Evolutionary conservation across 805 yeast genomes (phyloP).

Genomic region (Martiniozyma abietophila): DNA sequence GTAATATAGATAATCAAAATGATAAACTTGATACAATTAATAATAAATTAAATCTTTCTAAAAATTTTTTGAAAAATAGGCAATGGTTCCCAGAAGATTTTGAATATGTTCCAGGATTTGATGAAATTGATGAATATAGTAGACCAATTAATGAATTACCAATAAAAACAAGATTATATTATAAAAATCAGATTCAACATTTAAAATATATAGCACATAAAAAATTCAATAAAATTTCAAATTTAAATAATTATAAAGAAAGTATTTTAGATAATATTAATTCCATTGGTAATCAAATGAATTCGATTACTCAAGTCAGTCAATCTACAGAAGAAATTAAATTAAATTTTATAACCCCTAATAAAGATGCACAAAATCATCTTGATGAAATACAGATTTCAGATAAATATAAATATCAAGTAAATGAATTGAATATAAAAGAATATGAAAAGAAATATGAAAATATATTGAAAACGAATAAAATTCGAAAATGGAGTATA

Average conservation of each 20-base stretch:
- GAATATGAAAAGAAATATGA: slow-evolving; percentile 8
- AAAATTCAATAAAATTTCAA: slow-evolving; percentile 20
- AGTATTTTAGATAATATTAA: background rate
- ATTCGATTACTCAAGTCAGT: no score
- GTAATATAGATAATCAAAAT: no score
- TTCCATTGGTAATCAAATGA: no score
- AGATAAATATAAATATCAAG: slow-evolving; percentile 22
- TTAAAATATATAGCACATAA: slow-evolving; percentile 15
- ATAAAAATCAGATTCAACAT: slow-evolving; percentile 15
- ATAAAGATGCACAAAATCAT: slow-evolving; percentile 18
- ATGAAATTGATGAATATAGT: slow-evolving; percentile 5
- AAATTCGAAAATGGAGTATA: slow-evolving; percentile 22
- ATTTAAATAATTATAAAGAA: slow-evolving; percentile 1
- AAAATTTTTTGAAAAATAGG: slow-evolving; percentile 19
- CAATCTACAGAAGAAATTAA: no score
- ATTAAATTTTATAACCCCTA: slow-evolving; percentile 15
- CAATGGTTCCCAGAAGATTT: slow-evolving; percentile 31
- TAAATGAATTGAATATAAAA: slow-evolving; percentile 15
- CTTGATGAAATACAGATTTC: slow-evolving; percentile 17
- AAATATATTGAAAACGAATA: slow-evolving; percentile 16
- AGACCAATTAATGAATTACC: slow-evolving; percentile 5
- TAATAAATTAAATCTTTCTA: slow-evolving; percentile 16
- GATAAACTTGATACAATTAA: background rate
- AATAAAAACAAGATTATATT: slow-evolving; percentile 14
- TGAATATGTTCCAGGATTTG: slow-evolving; percentile 21